These are phyloP conservation scores for Jackrogersella minutella DNA, from an alignment of 495 filamentous ascomycete genomes.

Conservation along the genomic window DNA sequence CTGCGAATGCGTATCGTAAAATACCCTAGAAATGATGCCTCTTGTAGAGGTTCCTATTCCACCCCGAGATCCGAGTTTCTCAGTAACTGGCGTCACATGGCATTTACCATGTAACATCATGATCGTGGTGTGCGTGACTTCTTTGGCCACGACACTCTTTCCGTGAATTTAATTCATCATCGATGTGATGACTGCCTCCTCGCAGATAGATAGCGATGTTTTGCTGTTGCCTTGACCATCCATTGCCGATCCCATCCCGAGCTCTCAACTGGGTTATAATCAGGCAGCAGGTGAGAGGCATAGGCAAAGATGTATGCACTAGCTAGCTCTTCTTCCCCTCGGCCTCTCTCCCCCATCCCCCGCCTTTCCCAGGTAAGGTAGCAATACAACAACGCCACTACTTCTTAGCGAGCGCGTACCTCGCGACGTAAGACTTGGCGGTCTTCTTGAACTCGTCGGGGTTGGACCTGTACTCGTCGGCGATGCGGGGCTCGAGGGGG, in stretches of 20 bases:
- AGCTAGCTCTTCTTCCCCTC: no score
- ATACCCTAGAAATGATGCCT: not conserved
- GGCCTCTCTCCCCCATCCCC: no score
- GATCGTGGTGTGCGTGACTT: not conserved
- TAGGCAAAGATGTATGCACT: no score
- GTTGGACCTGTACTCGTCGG: slow-evolving; percentile 82
- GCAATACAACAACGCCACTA: not conserved
- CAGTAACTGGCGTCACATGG: not conserved
- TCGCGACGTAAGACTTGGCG: slow-evolving; percentile 80
- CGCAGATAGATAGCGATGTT: not conserved
- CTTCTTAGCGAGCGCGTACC: slow-evolving; percentile 66
- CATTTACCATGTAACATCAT: not conserved
- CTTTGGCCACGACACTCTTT: no score
- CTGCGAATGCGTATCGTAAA: not conserved
- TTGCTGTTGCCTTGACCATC: no score
- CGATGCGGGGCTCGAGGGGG: slow-evolving; percentile 87
- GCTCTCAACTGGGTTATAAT: no score
- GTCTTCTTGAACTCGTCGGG: slow-evolving; percentile 80
- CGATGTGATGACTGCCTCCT: not conserved
- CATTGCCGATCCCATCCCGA: no score
- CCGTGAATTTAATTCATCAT: no score
- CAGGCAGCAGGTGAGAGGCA: not conserved
- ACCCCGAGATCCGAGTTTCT: not conserved
- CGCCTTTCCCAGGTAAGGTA: no score
- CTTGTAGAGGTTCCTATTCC: not conserved